Evolutionary conservation across 1,284 basidiomycete species (phyloP), one percentile per base, ranked within the genome.

Genomic region (Pulchroboletus neoregius): DNA sequence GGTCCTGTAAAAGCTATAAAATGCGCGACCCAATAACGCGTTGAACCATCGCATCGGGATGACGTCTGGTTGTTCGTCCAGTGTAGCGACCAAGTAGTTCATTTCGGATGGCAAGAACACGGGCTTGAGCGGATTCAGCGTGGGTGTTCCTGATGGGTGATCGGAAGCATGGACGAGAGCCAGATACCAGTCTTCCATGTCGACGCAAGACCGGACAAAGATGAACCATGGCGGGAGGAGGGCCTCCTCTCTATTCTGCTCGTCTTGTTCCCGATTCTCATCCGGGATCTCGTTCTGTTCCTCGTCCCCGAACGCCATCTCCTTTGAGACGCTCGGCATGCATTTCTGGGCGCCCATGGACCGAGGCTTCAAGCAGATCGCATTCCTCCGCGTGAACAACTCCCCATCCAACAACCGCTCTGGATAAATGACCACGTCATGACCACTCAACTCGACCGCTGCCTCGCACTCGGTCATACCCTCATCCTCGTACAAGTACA

Each of bases 1-100:
- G 0, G 94, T 96, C 50, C 82, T 82, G 67, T 96, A 95, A 60
- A 91, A 83, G 54, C 87, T 89, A 70, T 95, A 90, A 73, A 98
- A 97, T 34, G 97, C 66, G 16, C 95, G 84, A 2, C 94, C 95
- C 42, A 98, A 67, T 43, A 98, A 71, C 0, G 93, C 95, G 60
- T 99, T 99, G 43, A 97, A 75, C 95, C 96, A 99, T 13, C 94
- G 85, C 77, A 94, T 90, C 1, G 93, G 93, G 48, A 97, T 94
- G 39, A 94, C 88, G 63, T 98, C 95, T 3, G 94, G 90, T 59
- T 93, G 86, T 53, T 86, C 84, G 71, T 97, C 94, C 50, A 99
- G 77, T 2, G 84, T 89, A 11, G 84, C 71, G 41, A 97, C 84
- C 28, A 99, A 78, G 53, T 79, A 73, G 39, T 81, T 75, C 92